phyloP scores from a whole-genome alignment of 176 grass and related monocot genomes.

The Paspalum vaginatum region DNA sequence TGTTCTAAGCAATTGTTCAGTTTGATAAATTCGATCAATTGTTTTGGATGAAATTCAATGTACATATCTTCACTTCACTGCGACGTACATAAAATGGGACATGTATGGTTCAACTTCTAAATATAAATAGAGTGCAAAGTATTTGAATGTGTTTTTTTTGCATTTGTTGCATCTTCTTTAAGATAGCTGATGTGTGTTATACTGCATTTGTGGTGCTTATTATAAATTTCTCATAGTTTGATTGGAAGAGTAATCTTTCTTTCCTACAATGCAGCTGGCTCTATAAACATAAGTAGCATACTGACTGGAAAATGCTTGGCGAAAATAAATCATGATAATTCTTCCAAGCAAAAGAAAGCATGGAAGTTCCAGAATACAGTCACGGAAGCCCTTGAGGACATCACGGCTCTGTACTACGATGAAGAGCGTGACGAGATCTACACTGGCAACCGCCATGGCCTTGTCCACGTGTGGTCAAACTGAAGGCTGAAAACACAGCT shows the following conservation, averaged over 20 bases:
- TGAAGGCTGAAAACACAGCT: conserved; percentile 32
- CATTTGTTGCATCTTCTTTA: background rate
- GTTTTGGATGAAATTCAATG: background rate
- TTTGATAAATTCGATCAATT: background rate
- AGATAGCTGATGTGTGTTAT: background rate
- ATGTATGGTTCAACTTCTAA: background rate
- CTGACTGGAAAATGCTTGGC: conserved; percentile 87
- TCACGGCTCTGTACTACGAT: conserved; percentile 85
- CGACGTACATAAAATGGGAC: background rate
- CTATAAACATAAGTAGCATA: conserved; percentile 96
- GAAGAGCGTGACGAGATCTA: conserved; percentile 93
- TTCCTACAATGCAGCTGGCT: conserved; percentile 56
- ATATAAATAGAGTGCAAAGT: background rate
- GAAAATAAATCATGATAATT: conserved; percentile 61
- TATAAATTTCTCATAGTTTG: background rate
- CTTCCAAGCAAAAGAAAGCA: conserved; percentile 44
- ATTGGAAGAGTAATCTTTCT: conserved; percentile 15
- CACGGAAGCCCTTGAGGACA: conserved; percentile 77
- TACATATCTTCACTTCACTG: background rate
- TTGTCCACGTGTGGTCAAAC: conserved; percentile 94
- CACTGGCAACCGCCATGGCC: conserved; percentile 79
- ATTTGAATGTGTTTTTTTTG: background rate
- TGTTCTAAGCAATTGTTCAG: background rate
- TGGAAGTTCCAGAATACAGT: conserved; percentile 71
- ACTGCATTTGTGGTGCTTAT: background rate